Base-by-base conservation (phyloP, 257 asterid species). In the Solanum pinnatisectum region DNA sequence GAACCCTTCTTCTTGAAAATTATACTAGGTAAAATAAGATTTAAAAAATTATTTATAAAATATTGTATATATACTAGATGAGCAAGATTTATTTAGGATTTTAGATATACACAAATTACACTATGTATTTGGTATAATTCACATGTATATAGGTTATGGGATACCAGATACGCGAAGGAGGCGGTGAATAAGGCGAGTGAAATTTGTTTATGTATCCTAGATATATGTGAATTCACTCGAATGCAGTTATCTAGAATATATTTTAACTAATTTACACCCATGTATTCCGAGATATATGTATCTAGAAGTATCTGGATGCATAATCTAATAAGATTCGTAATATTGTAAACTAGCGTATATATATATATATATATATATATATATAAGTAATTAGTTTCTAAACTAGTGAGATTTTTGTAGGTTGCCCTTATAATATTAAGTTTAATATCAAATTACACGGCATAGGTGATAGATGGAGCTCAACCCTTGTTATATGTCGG, bases 181-280 rank as follows among this genome's bases (percentile, higher is more conserved):
- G 63, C 4, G 0, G 63, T 16, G 23, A 52, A 52, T 52, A 5
- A 0, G 9, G 63, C 1, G 0, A 46, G 3, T 3, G 1, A 0
- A 14, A 46, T 46, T 15, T 46, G 1, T 46, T 46, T 14, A 46
- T 46, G 7, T 46, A 46, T 46, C 1, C 3, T 7, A 44, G 2
- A 46, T 46, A 36, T 1, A 5, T 15, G 8, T 14, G 7, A 46
- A 46, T 46, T 1, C 8, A 46, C 59, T 46, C 5, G 7, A 46
- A 52, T 52, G 1, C 23, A 52, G 0, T 6, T 16, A 52, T 52
- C 22, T 52, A 52, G 1, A 52, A 52, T 15, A 16, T 12, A 46
- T 46, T 44, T 12, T 13, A 46, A 18, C 6, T 46, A 6, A 52
- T 52, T 52, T 52, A 52, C 23, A 5, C 9, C 0, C 1, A 16